phyloP scores from a whole-genome alignment of 352 stramenopile species.

The Thalassiosira livingstoniorum region DNA sequence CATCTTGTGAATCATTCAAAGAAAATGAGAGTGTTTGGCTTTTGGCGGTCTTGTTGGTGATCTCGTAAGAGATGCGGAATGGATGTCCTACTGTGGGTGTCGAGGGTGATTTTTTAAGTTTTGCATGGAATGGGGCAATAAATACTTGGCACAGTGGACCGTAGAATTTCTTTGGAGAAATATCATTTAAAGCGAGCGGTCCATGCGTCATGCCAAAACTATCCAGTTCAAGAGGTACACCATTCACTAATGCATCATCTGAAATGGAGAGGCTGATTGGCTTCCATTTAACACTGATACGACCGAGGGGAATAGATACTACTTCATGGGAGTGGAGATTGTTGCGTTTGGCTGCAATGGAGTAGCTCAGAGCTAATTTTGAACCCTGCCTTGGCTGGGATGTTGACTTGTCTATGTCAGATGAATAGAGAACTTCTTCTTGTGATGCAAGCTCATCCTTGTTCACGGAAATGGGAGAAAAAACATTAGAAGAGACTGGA shows the following conservation, averaged over 20 bases:
- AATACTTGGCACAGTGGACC: slow-evolving; percentile 74
- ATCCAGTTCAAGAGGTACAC: slow-evolving; percentile 10
- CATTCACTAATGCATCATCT: slow-evolving; percentile 12
- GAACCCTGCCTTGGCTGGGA: slow-evolving; percentile 32
- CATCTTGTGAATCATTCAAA: slow-evolving; percentile 36
- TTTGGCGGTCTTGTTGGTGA: slow-evolving; percentile 71
- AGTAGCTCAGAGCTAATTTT: slow-evolving; percentile 53
- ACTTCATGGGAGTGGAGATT: slow-evolving; percentile 18
- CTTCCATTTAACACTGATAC: slow-evolving; percentile 51
- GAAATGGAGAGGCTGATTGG: slow-evolving; percentile 34
- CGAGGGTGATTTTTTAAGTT: slow-evolving; percentile 46
- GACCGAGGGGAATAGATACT: slow-evolving; percentile 40
- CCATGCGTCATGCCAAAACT: slow-evolving; percentile 65
- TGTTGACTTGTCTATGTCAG: slow-evolving; percentile 21
- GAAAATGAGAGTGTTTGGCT: slow-evolving; percentile 68
- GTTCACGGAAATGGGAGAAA: neutral
- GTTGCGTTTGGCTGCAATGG: slow-evolving; percentile 31
- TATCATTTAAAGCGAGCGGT: slow-evolving; percentile 55
- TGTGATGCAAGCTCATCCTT: slow-evolving; percentile 27
- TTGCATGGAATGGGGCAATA: slow-evolving; percentile 69
- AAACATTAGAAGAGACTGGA: too few species aligned
- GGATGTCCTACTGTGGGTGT: slow-evolving; percentile 62
- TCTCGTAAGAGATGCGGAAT: slow-evolving; percentile 72
- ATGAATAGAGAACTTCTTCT: slow-evolving; percentile 46
- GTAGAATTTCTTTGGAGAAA: slow-evolving; percentile 61